Evolutionary conservation across 805 yeast genomes (phyloP).

Genomic region (Yarrowia porcina): DNA sequence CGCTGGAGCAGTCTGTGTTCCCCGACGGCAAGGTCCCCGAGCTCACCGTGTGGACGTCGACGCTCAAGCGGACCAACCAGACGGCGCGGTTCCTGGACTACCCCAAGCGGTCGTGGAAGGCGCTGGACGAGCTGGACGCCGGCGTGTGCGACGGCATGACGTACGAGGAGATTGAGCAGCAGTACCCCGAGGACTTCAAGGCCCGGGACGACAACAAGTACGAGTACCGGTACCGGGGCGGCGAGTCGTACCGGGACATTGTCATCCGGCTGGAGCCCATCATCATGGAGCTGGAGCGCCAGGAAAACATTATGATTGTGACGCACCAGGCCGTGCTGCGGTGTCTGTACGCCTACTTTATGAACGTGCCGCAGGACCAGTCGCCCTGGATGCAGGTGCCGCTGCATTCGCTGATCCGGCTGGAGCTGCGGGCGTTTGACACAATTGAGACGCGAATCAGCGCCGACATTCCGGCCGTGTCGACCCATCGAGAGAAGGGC

Average conservation of each 20-base stretch:
- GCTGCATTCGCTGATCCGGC: constrained; percentile 84
- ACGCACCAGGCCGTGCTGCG: constrained; percentile 97
- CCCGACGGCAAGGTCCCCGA: constrained; percentile 44
- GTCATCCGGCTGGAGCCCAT: constrained; percentile 94
- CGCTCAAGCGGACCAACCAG: constrained; percentile 85
- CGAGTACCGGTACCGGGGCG: constrained; percentile 94
- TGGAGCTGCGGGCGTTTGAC: constrained; percentile 93
- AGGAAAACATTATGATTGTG: constrained; percentile 89
- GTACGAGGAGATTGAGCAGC: constrained; percentile 81
- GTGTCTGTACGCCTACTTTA: constrained; percentile 94
- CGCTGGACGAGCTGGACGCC: constrained; percentile 93
- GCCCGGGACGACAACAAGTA: constrained; percentile 95
- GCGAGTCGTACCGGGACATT: constrained; percentile 94
- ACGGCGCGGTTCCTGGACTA: constrained; percentile 82
- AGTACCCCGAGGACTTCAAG: constrained; percentile 89
- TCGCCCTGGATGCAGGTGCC: constrained; percentile 99
- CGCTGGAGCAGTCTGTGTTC: constrained; percentile 37
- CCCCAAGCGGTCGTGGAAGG: constrained; percentile 89
- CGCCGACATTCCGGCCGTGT: constrained; percentile 96
- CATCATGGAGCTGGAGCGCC: constrained; percentile 97
- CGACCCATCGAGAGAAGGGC: constrained; percentile 94
- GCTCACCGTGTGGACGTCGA: constrained; percentile 94
- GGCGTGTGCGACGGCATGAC: constrained; percentile 98
- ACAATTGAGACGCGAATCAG: constrained; percentile 85
- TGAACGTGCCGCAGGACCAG: constrained; percentile 97